phyloP scores from a whole-genome alignment of 768 basidiomycete species.

The Boletus speciosus region DNA sequence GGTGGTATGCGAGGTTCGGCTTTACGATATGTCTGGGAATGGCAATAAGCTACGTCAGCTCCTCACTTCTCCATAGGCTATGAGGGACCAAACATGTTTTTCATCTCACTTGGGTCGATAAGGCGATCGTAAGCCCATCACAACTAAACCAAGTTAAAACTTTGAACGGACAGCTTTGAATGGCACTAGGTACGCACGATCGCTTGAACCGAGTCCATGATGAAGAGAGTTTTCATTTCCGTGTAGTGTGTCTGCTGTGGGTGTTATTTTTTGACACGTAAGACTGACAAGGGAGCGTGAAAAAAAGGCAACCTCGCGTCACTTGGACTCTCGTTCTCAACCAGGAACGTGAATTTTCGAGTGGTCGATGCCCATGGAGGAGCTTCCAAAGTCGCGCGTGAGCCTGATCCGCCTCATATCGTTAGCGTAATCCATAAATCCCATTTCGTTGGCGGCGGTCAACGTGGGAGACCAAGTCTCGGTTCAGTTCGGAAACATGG shows the following conservation, averaged over 20 bases:
- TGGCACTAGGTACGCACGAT: too few species aligned
- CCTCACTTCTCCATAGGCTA: neutral
- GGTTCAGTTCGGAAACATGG: neutral
- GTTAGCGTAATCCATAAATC: slow-evolving; percentile 10
- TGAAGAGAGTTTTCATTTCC: neutral
- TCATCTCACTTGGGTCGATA: neutral
- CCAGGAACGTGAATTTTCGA: slow-evolving; percentile 12
- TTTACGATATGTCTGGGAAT: neutral
- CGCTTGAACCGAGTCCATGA: neutral
- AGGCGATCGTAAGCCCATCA: neutral
- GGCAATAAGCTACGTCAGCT: neutral
- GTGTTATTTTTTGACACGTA: neutral
- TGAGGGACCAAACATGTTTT: neutral
- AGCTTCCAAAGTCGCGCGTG: slow-evolving; percentile 1
- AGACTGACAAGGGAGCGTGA: neutral
- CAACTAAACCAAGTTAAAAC: neutral
- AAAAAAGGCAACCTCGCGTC: neutral
- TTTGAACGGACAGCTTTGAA: neutral
- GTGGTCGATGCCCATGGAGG: slow-evolving; percentile 5
- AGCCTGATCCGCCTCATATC: slow-evolving; percentile 6
- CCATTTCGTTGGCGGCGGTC: neutral
- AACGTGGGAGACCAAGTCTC: slow-evolving; percentile 12
- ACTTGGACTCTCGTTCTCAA: neutral
- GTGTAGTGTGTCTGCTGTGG: neutral
- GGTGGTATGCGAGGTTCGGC: neutral